phyloP scores from a whole-genome alignment of 2,329 filamentous ascomycete species.

The Cladosporium cucumerinum region DNA sequence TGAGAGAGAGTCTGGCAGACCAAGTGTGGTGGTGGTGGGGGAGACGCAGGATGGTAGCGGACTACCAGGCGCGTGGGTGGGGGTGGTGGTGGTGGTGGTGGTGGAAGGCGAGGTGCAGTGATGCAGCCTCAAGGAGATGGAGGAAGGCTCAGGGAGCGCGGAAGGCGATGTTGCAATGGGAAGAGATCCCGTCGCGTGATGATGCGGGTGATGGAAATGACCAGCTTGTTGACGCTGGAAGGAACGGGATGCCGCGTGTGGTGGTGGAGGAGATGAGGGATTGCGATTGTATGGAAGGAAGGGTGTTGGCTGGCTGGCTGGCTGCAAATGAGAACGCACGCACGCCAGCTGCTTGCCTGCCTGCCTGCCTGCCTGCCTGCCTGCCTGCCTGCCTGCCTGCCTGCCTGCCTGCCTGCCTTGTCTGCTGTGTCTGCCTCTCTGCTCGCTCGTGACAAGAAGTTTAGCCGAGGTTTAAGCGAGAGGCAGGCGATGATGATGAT shows the following conservation, averaged over 20 bases:
- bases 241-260: neutral
- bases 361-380: too few species aligned
- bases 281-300: neutral
- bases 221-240: neutral
- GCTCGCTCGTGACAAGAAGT: neutral
- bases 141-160: constrained; percentile 12
- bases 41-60: constrained; percentile 5
- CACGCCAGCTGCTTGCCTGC: constrained; percentile 5
- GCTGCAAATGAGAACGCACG: constrained; percentile 7
- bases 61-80: constrained; percentile 13
- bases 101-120: constrained; percentile 8
- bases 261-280: constrained; percentile 8
- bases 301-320: neutral
- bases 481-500: neutral
- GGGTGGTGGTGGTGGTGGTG: constrained; percentile 4
- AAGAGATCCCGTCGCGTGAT: constrained; percentile 6
- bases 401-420: too few species aligned
- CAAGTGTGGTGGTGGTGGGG: neutral
- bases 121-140: constrained; percentile 16
- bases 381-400: too few species aligned
- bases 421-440: neutral
- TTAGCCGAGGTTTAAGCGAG: neutral
- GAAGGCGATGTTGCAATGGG: constrained; percentile 4
- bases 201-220: neutral
- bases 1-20: constrained; percentile 12